These are phyloP conservation scores for Wickerhamomyces bisporus DNA, from an alignment of 805 yeast genomes.

Conservation along the genomic window DNA sequence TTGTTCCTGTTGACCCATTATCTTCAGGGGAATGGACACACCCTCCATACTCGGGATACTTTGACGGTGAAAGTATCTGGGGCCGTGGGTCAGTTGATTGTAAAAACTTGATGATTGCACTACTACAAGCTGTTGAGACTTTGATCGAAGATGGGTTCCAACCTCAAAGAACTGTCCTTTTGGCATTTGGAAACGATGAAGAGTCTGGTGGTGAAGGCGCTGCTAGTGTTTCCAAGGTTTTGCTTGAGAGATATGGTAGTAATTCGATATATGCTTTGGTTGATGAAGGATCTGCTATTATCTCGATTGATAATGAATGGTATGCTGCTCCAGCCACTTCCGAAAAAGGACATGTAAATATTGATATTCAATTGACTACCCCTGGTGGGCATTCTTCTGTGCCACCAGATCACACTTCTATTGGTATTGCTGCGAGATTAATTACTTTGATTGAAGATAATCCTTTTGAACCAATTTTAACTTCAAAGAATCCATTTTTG, in stretches of 20 bases:
- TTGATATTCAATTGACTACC: constrained; percentile 43
- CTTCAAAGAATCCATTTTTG: constrained; percentile 55
- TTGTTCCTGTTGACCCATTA: constrained; percentile 69
- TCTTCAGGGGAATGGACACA: constrained; percentile 57
- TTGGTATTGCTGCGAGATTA: constrained; percentile 65
- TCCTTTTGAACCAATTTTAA: constrained; percentile 41
- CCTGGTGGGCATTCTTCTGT: constrained; percentile 78
- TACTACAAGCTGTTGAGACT: constrained; percentile 61
- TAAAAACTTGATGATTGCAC: constrained; percentile 61
- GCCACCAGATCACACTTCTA: constrained; percentile 80
- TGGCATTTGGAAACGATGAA: constrained; percentile 77
- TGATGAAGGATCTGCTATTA: constrained; percentile 56
- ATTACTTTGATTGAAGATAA: constrained; percentile 49
- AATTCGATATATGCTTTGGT: constrained; percentile 56
- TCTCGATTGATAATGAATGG: constrained; percentile 30
- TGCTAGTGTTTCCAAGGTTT: constrained; percentile 34
- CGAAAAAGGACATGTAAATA: constrained; percentile 54
- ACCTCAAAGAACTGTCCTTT: constrained; percentile 59
- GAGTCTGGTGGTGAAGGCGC: constrained; percentile 52
- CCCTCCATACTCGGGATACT: constrained; percentile 63
- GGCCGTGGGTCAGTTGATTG: constrained; percentile 81
- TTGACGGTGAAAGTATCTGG: constrained; percentile 58
- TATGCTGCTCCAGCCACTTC: constrained; percentile 50
- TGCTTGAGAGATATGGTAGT: constrained; percentile 52
- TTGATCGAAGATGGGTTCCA: constrained; percentile 43